Percentiles rank a stretch among this genome's conserved stretches.
These are phyloP conservation scores for Diutina siamensis DNA, from an alignment of 1,139 yeast genomes.

Conservation along the genomic window DNA sequence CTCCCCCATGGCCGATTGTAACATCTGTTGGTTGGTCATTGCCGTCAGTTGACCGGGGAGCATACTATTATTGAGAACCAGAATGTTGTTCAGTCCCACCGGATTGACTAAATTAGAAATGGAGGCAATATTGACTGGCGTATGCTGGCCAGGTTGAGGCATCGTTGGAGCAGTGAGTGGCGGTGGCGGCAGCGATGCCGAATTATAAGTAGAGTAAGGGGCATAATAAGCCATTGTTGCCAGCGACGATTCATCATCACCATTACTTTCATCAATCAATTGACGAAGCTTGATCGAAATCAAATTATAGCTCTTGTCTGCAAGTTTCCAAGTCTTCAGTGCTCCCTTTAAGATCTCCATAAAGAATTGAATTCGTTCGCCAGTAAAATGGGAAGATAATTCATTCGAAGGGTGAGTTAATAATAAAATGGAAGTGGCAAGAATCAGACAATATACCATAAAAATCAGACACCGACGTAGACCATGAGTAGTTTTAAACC, in stretches of 20 bases:
- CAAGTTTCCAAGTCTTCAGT: constrained; percentile 37
- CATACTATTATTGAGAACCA: not conserved
- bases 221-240: not conserved
- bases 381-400: constrained; percentile 16
- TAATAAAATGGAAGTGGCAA: constrained; percentile 33
- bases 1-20: not conserved
- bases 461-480: constrained; percentile 31
- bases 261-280: not conserved
- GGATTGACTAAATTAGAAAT: constrained; percentile 3
- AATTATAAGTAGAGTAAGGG: not conserved
- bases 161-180: not conserved
- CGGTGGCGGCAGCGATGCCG: not conserved
- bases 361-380: constrained; percentile 24
- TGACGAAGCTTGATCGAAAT: constrained; percentile 13
- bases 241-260: not conserved
- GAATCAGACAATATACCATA: constrained; percentile 36
- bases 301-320: constrained; percentile 34
- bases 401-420: constrained; percentile 24
- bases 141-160: not conserved
- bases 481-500: constrained; percentile 30
- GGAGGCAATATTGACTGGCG: not conserved
- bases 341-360: constrained; percentile 27
- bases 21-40: not conserved
- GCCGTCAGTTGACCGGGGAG: not conserved
- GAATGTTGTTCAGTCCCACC: not conserved